Evolutionary conservation across 1,284 basidiomycete species (phyloP), one percentile per base, ranked within the genome.

Genomic region (Heterobasidion parviporum): DNA sequence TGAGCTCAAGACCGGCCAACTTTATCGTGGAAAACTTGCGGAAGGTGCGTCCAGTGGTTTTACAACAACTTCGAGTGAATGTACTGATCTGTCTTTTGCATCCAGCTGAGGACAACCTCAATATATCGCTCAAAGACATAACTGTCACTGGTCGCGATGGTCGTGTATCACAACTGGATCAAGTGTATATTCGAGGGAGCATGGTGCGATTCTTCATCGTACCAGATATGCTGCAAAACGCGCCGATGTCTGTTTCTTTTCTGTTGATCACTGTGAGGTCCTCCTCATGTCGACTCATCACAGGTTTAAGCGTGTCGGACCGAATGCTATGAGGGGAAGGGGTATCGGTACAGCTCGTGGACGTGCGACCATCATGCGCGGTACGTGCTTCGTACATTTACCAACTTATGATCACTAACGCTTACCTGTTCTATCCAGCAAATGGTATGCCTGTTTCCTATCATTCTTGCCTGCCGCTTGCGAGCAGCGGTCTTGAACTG

Each of bases 131-230:
- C 63, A 94, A 87, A 71, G 94, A 98, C 61, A 97, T 99, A 67
- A 98, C 96, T 20, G 97, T 98, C 26, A 99, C 97, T 10, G 94
- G 92, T 55, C 86, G 96, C 57, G 97, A 99, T 78, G 97, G 97
- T 50, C 92, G 97, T 67, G 94, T 99, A 47, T 96, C 95, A n/a
- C 97, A 99, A 71, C 80, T 99, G 55, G 96, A 99, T 77, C 96
- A 98, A 73, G 95, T 98, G 46, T 99, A 99, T 74, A 99, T 99
- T 65, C 82, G 97, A 63, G 97, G 97, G 62, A 95, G 92, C 72
- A 98, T 98, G 92, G 77, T 96, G 67, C 83, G 94, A 65, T 98
- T 98, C 80, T 96, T 98, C 77, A 98, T 99, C 69, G 97, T 99
- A 32, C 97, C 97, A 52, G 97, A 99, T 72, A 98, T 99, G 89